A percentile compares a stretch with the other conserved stretches of the same genome.
These are phyloP conservation scores for Selaginella tamariscina DNA, from an alignment of 75 land plant genomes.

Conservation along the genomic window DNA sequence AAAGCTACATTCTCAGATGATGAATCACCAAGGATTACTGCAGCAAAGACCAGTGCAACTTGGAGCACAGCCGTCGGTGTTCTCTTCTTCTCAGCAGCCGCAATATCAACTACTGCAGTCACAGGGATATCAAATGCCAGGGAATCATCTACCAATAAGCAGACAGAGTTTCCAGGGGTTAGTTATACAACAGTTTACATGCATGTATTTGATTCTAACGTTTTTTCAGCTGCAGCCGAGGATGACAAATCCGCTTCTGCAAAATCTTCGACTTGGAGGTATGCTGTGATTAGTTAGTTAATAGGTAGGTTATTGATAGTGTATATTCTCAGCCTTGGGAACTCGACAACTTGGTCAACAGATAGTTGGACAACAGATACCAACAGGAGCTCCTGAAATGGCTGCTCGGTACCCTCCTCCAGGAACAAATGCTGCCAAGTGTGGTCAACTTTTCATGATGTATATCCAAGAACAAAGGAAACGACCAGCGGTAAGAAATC, in stretches of 20 bases:
- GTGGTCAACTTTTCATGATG: slow-evolving; percentile 24
- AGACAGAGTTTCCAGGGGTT: too few relatives aligned
- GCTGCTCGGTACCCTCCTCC: slow-evolving; percentile 18
- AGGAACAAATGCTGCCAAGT: slow-evolving; percentile 22
- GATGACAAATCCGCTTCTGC: slow-evolving; percentile 23
- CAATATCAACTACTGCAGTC: slow-evolving; percentile 27
- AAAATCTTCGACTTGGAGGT: slow-evolving; percentile 24
- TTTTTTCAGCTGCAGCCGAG: slow-evolving; percentile 28
- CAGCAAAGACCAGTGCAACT: slow-evolving; percentile 23
- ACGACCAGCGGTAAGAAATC: slow-evolving; percentile 19
- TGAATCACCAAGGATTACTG: slow-evolving; percentile 16
- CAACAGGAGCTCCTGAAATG: slow-evolving; percentile 8
- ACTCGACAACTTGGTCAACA: neutral
- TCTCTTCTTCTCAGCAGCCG: slow-evolving; percentile 17
- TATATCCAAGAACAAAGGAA: slow-evolving; percentile 37
- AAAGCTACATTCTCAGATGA: slow-evolving; percentile 16
- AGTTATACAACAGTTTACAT: too few relatives aligned
- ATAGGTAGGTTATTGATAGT: too few relatives aligned
- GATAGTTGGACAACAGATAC: neutral
- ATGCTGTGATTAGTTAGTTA: too few relatives aligned
- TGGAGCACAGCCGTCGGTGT: slow-evolving; percentile 23
- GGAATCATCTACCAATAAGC: neutral
- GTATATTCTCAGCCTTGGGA: too few relatives aligned
- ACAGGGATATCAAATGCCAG: slow-evolving; percentile 22
- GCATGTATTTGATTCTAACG: too few relatives aligned